phyloP scores from a whole-genome alignment of 805 yeast species.

The Metschnikowia lochheadii region DNA sequence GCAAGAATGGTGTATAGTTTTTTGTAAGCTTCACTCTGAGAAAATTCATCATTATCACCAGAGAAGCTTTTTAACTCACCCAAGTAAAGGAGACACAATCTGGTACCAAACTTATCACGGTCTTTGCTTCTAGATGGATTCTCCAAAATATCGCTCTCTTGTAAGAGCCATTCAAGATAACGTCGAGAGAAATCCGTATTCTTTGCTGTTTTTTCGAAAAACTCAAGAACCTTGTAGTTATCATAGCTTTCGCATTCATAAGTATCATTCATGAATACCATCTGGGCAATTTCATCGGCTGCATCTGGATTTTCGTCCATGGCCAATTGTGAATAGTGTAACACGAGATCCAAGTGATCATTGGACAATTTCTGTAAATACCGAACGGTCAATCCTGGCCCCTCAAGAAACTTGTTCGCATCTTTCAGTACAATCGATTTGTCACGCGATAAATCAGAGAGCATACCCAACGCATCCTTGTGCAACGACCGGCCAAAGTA shows the following conservation, averaged over 20 bases:
- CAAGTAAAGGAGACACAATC: constrained; percentile 31
- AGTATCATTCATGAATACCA: constrained; percentile 64
- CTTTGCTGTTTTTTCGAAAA: constrained; percentile 30
- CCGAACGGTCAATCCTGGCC: constrained; percentile 45
- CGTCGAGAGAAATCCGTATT: constrained; percentile 23
- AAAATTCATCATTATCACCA: constrained; percentile 9
- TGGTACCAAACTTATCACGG: constrained; percentile 31
- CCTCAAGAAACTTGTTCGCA: constrained; percentile 25
- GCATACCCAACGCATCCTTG: constrained; percentile 59
- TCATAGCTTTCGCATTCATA: constrained; percentile 58
- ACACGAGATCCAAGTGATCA: constrained; percentile 48
- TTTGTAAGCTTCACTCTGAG: constrained; percentile 19
- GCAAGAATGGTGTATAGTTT: constrained; percentile 34
- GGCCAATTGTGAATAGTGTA: constrained; percentile 54
- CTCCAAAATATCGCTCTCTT: constrained; percentile 32
- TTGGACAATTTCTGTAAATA: constrained; percentile 56
- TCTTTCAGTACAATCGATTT: constrained; percentile 13
- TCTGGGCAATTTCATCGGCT: constrained; percentile 23
- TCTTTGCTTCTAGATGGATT: constrained; percentile 13
- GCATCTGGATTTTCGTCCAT: constrained; percentile 26
- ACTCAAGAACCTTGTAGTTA: constrained; percentile 49
- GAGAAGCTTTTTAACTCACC: constrained; percentile 18
- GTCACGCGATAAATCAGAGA: constrained; percentile 32
- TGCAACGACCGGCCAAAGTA: constrained; percentile 62
- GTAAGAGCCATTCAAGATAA: constrained; percentile 45